Base-by-base conservation (phyloP, 257 asterid genomes). In the Solanum ossicruentum region DNA sequence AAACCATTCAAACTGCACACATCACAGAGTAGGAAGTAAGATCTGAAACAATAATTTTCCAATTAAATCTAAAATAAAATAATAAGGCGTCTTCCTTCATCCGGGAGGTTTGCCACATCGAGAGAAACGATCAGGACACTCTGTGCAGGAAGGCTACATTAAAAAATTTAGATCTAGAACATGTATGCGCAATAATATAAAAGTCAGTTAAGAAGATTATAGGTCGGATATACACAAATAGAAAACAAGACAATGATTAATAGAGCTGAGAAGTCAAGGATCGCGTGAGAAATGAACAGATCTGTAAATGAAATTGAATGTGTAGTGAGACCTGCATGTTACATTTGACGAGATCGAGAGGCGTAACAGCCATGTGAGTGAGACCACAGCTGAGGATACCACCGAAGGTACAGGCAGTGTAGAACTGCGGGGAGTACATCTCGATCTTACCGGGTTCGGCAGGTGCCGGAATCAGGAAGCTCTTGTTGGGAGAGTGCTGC, bases 311-410 rank as follows among this genome's bases (percentile, higher is more conserved):
- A 39, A 60, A 84, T 65, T 18, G 12, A 89, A 66, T 23, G 66
- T 20, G 39, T 72, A 10, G 58, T 4, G 15, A 49, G 12, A 84
- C 99, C 97, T 95, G 99, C 99, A 95, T 95, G 88, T 95, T 95
- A 89, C 99, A 95, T 86, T 95, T 95, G 95, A 94, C 99, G 61
- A 95, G 96, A 88, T 95, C 99, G 28, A 95, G 99, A 85, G 99
- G 99, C 75, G 98, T 95, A 87, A 95, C 99, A 70, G 99, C 80
- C 98, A 87, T 95, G 87, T 95, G 99, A 45, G 99, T 95, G 52
- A 95, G 96, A 60, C 99, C 99, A 85, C 98, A 95, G 90, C 99
- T 95, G 84, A 95, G 91, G 32, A 95, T 91, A 84, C 99, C 99
- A 80, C 99, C 99, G 85, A 20, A 88, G 1, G 99, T 94, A 84